phyloP scores from a whole-genome alignment of 2,329 filamentous ascomycete species.

The Hypoxylon rubiginosum region DNA sequence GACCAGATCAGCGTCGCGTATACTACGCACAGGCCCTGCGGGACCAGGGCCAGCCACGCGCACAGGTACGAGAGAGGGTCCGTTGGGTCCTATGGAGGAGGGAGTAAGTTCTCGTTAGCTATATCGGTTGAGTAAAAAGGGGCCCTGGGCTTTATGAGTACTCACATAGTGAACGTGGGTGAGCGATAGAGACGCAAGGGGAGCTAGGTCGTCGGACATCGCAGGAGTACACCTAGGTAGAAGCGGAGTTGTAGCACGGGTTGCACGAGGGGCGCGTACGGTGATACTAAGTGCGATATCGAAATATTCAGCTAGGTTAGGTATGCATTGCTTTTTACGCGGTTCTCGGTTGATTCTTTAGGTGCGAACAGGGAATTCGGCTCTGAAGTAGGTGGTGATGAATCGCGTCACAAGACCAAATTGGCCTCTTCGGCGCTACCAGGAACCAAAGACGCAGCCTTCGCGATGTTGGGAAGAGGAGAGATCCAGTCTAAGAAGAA shows the following conservation, averaged over 20 bases:
- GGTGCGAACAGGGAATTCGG: not conserved
- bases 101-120: slow-evolving; percentile 8
- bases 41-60: slow-evolving; percentile 93
- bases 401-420: not conserved
- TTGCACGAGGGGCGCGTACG: too few relatives aligned
- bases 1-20: slow-evolving; percentile 93
- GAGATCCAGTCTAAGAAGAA: not conserved
- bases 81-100: slow-evolving; percentile 76
- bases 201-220: slow-evolving; percentile 61
- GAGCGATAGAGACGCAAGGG: slow-evolving; percentile 89
- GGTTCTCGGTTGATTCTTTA: not conserved
- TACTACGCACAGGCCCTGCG: slow-evolving; percentile 89
- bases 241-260: not conserved
- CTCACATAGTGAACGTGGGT: slow-evolving; percentile 96
- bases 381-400: slow-evolving; percentile 1
- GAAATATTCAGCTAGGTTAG: slow-evolving; percentile 8
- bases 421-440: slow-evolving; percentile 16
- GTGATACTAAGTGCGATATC: not conserved
- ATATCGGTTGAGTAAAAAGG: not conserved
- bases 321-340: slow-evolving; percentile 18
- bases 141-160: too few relatives aligned
- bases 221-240: not conserved
- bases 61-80: slow-evolving; percentile 88
- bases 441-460: not conserved
- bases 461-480: slow-evolving; percentile 27